Percentiles rank a stretch among this genome's conserved stretches.
phyloP scores from a whole-genome alignment of 73 alveolate genomes.

The Paramecium caudatum region DNA sequence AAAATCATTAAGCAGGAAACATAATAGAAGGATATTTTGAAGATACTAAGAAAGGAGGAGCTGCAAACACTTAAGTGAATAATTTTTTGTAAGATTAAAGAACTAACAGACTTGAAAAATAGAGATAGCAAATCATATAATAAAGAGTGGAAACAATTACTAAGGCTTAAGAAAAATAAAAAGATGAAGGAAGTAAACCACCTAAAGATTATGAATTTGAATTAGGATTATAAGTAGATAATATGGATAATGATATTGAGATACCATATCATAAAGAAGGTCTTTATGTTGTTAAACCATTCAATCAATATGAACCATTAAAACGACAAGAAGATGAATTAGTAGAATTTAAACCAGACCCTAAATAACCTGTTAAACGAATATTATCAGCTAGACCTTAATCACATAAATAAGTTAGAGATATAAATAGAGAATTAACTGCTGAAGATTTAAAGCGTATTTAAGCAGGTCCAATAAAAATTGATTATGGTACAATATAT shows the following conservation, averaged over 20 bases:
- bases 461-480: constrained; percentile 92
- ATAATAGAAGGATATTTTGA: constrained; percentile 78
- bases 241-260: constrained; percentile 79
- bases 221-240: constrained; percentile 16
- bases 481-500: constrained; percentile 93
- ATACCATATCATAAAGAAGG: constrained; percentile 90
- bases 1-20: constrained; percentile 76
- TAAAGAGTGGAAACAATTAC: constrained; percentile 27
- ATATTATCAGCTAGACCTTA: constrained; percentile 89
- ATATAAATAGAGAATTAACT: constrained; percentile 88
- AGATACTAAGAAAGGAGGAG: constrained; percentile 16
- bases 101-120: constrained; percentile 67
- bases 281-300: constrained; percentile 95
- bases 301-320: constrained; percentile 94
- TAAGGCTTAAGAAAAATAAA: neutral
- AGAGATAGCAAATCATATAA: constrained; percentile 19
- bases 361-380: constrained; percentile 81
- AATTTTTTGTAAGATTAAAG: constrained; percentile 78
- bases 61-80: constrained; percentile 47
- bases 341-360: constrained; percentile 77
- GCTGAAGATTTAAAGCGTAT: constrained; percentile 94
- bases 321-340: constrained; percentile 61
- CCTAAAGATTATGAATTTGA: constrained; percentile 67
- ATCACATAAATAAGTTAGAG: constrained; percentile 96
- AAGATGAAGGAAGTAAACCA: constrained; percentile 23